These are phyloP conservation scores for Entophlyctis helioformis DNA, from an alignment of 192 early-diverging fungal genomes.

Conservation along the genomic window DNA sequence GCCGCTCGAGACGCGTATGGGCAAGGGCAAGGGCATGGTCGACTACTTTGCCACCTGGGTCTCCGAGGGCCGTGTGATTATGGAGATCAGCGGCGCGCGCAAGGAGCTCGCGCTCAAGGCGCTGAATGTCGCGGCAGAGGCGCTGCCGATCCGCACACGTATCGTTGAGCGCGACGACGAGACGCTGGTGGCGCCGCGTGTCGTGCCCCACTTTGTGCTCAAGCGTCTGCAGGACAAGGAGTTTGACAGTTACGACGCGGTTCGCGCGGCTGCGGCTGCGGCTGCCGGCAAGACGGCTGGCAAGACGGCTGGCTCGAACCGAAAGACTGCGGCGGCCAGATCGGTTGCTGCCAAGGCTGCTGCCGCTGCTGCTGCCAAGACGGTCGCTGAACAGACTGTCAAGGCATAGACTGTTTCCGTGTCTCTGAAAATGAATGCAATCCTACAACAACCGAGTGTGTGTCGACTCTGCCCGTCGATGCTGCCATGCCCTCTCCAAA, in stretches of 20 bases:
- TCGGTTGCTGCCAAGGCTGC: background rate
- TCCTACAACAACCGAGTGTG: no score
- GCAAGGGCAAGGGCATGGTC: conserved; percentile 90
- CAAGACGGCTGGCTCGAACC: no score
- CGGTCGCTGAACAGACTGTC: no score
- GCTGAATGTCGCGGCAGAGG: conserved; percentile 46
- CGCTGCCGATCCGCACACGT: conserved; percentile 56
- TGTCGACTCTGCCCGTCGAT: no score
- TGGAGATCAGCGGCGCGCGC: conserved; percentile 78
- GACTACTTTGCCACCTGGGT: conserved; percentile 91
- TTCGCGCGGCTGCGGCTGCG: background rate
- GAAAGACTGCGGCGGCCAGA: background rate
- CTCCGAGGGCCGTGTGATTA: conserved; percentile 73
- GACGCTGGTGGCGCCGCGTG: conserved; percentile 13
- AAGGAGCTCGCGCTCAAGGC: conserved; percentile 73
- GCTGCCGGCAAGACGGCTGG: no score
- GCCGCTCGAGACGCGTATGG: conserved; percentile 89
- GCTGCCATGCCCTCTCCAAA: no score
- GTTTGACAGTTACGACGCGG: conserved; percentile 10
- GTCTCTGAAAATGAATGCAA: no score
- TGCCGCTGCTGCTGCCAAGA: no score
- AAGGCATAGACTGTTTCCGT: no score
- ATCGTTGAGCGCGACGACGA: conserved; percentile 32
- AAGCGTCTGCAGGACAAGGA: conserved; percentile 3
- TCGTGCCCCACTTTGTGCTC: conserved; percentile 18